A percentile compares a stretch with the other conserved stretches of the same genome.
These are phyloP conservation scores for Hebeloma cylindrosporum DNA, from an alignment of 768 basidiomycete species.

Conservation along the genomic window DNA sequence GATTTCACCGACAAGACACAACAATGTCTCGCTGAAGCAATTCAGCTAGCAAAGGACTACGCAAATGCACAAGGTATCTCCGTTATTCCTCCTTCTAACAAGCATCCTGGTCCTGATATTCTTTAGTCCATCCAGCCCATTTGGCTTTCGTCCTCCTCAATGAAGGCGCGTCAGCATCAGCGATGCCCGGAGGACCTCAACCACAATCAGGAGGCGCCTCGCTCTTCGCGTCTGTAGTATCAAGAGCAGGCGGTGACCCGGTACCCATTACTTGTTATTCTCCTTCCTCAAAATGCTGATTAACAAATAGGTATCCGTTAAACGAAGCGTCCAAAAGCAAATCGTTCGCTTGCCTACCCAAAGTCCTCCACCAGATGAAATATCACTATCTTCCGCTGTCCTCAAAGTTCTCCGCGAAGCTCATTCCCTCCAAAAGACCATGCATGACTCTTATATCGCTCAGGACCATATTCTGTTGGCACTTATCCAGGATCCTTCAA, in stretches of 20 bases:
- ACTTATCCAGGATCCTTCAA: conserved; percentile 69
- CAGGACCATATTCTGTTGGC: conserved; percentile 91
- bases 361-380: conserved; percentile 83
- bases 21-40: conserved; percentile 64
- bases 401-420: conserved; percentile 74
- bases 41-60: conserved; percentile 84
- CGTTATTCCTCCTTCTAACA: background rate
- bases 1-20: conserved; percentile 88
- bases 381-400: conserved; percentile 55
- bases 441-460: conserved; percentile 91
- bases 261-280: conserved; percentile 40
- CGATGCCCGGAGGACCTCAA: conserved; percentile 33
- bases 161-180: conserved; percentile 45
- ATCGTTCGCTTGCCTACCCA: conserved; percentile 84
- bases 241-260: conserved; percentile 83
- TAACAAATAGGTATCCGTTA: conserved; percentile 49
- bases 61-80: conserved; percentile 73
- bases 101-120: conserved; percentile 9
- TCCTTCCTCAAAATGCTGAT: conserved; percentile 4
- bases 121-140: conserved; percentile 77
- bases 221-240: conserved; percentile 75
- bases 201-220: conserved; percentile 39
- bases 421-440: conserved; percentile 72
- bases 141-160: conserved; percentile 80
- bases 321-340: conserved; percentile 59